Evolutionary conservation across 1,284 basidiomycete genomes (phyloP).

Genomic region (Papiliotrema flavescens): DNA sequence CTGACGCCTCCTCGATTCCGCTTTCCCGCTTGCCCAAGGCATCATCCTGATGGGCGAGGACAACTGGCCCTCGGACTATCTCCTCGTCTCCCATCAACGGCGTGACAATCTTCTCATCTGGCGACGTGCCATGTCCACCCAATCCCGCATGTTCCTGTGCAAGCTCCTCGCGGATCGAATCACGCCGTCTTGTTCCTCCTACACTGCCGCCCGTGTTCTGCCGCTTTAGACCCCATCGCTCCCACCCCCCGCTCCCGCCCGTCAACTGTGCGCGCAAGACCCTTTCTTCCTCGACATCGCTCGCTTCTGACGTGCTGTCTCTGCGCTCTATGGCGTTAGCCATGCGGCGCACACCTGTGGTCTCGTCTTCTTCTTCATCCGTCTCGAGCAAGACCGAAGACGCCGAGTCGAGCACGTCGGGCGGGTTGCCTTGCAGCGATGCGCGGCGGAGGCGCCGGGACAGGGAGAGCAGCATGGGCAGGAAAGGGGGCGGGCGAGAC

Average conservation of each 20-base stretch:
- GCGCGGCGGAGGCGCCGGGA: constrained; percentile 36
- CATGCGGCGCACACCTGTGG: constrained; percentile 37
- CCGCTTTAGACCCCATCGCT: constrained; percentile 19
- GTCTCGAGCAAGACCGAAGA: constrained; percentile 29
- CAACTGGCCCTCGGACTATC: constrained; percentile 1
- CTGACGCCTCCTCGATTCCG: neutral
- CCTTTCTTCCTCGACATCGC: constrained; percentile 8
- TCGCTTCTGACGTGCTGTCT: constrained; percentile 13
- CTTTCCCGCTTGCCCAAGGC: too few relatives aligned
- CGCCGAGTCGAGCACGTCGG: constrained; percentile 7
- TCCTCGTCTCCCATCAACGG: neutral
- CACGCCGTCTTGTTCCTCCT: neutral
- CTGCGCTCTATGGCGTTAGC: constrained; percentile 35
- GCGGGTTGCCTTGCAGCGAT: constrained; percentile 18
- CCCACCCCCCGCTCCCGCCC: constrained; percentile 31
- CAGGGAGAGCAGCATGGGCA: constrained; percentile 34
- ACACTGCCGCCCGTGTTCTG: constrained; percentile 6
- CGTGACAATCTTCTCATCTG: constrained; percentile 3
- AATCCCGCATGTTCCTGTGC: neutral
- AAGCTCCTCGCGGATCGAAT: neutral
- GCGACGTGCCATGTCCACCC: neutral
- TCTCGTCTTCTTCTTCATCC: constrained; percentile 15
- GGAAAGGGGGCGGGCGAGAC: constrained; percentile 39
- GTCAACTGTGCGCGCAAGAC: constrained; percentile 29
- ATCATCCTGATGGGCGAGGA: too few relatives aligned